Percentiles rank a stretch among this genome's conserved stretches.
Conservation (phyloP, 169 alveolate genomes). For the Plasmodium billcollinsi region DNA sequence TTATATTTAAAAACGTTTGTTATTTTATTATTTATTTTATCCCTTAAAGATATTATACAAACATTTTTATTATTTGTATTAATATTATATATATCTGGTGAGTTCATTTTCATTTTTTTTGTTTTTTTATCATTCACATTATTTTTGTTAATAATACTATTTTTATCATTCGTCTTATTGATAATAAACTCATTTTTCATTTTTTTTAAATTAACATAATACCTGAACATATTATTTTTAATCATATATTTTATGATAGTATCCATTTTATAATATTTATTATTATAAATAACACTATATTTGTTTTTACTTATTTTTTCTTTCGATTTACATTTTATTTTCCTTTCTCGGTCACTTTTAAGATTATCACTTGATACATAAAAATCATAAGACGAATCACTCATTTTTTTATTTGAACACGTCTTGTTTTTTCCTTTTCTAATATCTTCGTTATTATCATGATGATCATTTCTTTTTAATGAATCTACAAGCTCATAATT, state of each 20-base stretch:
- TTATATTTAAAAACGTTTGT: conserved; percentile 2
- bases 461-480: background rate
- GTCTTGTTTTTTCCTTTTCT: background rate
- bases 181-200: background rate
- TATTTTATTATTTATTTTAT: conserved; percentile 18
- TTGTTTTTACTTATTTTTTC: background rate
- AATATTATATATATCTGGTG: conserved; percentile 11
- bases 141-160: too few relatives aligned
- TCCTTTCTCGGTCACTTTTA: background rate
- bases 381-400: too few relatives aligned
- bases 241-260: conserved; percentile 30
- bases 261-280: conserved; percentile 2
- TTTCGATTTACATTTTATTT: background rate
- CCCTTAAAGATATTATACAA: conserved; percentile 17
- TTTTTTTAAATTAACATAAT: conserved; percentile 1
- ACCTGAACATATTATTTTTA: conserved; percentile 7
- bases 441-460: background rate
- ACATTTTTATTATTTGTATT: conserved; percentile 17
- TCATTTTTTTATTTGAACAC: background rate
- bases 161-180: background rate
- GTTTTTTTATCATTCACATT: background rate
- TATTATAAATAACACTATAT: background rate
- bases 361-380: background rate
- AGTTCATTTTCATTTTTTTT: background rate
- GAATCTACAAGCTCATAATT: background rate